Percentiles rank a stretch among this genome's conserved stretches.
These are phyloP conservation scores for Russula lepida DNA, from an alignment of 768 basidiomycete genomes.

Conservation along the genomic window DNA sequence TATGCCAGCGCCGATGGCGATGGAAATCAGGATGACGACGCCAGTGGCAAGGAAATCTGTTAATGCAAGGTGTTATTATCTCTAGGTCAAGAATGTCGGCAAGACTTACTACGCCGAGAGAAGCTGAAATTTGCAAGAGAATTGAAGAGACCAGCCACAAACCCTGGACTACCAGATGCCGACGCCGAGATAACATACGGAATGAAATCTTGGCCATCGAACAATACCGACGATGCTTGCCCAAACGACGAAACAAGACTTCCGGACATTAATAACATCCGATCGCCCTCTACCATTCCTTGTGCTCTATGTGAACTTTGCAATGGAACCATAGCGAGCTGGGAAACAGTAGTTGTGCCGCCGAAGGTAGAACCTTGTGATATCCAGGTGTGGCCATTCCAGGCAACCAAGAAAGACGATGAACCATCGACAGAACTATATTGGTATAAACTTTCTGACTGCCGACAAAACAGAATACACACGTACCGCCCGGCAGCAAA, in stretches of 20 bases:
- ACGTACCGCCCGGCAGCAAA: constrained; percentile 84
- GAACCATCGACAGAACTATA: constrained; percentile 48
- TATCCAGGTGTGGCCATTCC: constrained; percentile 77
- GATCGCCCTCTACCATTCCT: constrained; percentile 68
- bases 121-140: constrained; percentile 77
- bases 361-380: constrained; percentile 51
- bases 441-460: neutral
- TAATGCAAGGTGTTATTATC: constrained; percentile 12
- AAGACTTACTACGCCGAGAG: constrained; percentile 51
- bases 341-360: constrained; percentile 58
- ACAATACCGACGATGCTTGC: constrained; percentile 77
- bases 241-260: constrained; percentile 58
- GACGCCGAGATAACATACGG: constrained; percentile 74
- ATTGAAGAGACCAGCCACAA: constrained; percentile 72
- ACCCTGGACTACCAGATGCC: constrained; percentile 56
- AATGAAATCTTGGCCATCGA: constrained; percentile 72
- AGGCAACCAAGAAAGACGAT: constrained; percentile 68
- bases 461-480: neutral
- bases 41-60: constrained; percentile 84
- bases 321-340: constrained; percentile 86
- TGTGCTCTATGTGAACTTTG: constrained; percentile 64
- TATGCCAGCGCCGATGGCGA: constrained; percentile 91
- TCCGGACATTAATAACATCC: constrained; percentile 87
- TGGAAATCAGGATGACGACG: constrained; percentile 92
- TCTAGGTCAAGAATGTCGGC: constrained; percentile 5